A percentile compares a stretch with the other conserved stretches of the same genome.
phyloP scores from a whole-genome alignment of 2,329 filamentous ascomycete species.

The Xylaria sp. region DNA sequence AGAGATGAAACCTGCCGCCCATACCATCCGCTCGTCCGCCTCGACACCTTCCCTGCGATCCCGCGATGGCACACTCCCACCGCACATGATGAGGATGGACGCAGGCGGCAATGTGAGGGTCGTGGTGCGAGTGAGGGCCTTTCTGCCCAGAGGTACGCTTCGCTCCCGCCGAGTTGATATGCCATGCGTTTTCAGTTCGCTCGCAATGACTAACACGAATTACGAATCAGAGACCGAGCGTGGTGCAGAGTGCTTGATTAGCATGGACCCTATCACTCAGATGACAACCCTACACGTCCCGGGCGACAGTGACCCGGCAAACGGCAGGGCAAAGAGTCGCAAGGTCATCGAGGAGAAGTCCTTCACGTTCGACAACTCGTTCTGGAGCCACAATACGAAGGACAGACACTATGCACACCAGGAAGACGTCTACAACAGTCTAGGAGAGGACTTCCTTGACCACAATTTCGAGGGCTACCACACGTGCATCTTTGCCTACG shows the following conservation, averaged over 20 bases:
- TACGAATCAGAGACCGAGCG: slow-evolving; percentile 77
- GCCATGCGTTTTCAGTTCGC: slow-evolving; percentile 26
- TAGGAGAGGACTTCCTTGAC: slow-evolving; percentile 96
- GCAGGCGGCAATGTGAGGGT: slow-evolving; percentile 82
- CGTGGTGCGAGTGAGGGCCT: slow-evolving; percentile 82
- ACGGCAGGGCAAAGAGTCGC: slow-evolving; percentile 71
- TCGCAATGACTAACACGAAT: slow-evolving; percentile 19
- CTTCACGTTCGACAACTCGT: slow-evolving; percentile 97
- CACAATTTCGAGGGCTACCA: slow-evolving; percentile 99
- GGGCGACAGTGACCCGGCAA: slow-evolving; percentile 63
- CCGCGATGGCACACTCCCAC: slow-evolving; percentile 72
- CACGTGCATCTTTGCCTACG: slow-evolving; percentile 98
- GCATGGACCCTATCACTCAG: slow-evolving; percentile 90
- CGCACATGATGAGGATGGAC: slow-evolving; percentile 66
- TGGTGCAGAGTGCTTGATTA: slow-evolving; percentile 84
- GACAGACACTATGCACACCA: slow-evolving; percentile 92
- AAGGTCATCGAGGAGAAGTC: slow-evolving; percentile 86
- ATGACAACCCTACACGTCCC: slow-evolving; percentile 83
- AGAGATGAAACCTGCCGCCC: slow-evolving; percentile 33
- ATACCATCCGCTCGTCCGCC: slow-evolving; percentile 69
- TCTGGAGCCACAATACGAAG: slow-evolving; percentile 88
- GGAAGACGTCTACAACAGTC: slow-evolving; percentile 90
- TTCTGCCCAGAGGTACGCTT: slow-evolving; percentile 77
- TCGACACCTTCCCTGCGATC: slow-evolving; percentile 83
- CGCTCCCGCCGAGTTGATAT: not conserved